Base-by-base conservation (phyloP, 768 basidiomycete species). In the Cyclocybe aegerita region DNA sequence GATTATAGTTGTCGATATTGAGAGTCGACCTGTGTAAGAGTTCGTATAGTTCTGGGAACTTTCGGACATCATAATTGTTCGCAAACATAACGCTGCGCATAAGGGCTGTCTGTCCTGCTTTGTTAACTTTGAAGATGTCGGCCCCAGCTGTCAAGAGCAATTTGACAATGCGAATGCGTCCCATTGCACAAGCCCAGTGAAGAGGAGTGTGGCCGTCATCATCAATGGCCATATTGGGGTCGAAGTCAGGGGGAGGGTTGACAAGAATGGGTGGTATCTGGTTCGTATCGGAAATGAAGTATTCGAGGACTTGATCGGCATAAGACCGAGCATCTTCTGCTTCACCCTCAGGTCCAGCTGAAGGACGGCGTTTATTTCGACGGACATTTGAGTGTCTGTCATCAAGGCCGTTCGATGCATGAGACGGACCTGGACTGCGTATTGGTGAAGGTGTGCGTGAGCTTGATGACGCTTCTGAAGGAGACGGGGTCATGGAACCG, bases 61-160 rank as follows among this genome's bases (percentile, higher is more conserved):
- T 99, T 58, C 97, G 90, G 41, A 98, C 90, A 68, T 99, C 97
- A 65, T 99, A 99, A 67, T 98, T 99, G 70, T 99, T 99, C 43
- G 93, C 92, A 68, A 98, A 99, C 96, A 98, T 98, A 60, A 99
- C 97, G 61, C 88, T 88, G 11, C 97, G 91, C 97, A 99, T 99
- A 38, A 99, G 73, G 1, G 96, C 89, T 10, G 97, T 98, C 69
- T 98, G 97, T 3, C 97, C 97, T 9, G 93, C 83, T 62, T 89
- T 91, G 73, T 98, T 99, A 56, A 95, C 93, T 58, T 90, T 87
- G 77, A 96, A 99, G 56, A 97, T 93, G 65, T 98, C 94, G 10
- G 96, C 96, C 14, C 95, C 94, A 3, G 95, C 90, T 0, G 92
- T 88, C 37, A 99, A 77, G 23, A 99, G 79, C 7, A 98, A 77